Evolutionary conservation across 2,329 filamentous ascomycete genomes (phyloP).

Genomic region (Calonectria pseudoturangicola): DNA sequence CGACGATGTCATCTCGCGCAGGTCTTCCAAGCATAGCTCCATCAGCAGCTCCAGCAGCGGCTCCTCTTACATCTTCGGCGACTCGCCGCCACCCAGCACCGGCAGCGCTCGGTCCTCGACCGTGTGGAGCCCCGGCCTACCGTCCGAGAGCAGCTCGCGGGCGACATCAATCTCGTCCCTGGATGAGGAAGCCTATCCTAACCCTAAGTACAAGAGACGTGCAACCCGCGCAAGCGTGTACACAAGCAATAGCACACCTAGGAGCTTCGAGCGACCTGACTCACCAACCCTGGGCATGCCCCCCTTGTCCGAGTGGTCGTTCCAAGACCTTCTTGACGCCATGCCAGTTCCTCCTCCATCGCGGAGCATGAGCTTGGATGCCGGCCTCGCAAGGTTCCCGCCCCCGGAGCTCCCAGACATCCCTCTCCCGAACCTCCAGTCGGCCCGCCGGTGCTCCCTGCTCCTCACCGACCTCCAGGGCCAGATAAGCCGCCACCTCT

Average conservation of each 20-base stretch:
- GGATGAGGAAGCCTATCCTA: slow-evolving; percentile 46
- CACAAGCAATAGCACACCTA: slow-evolving; percentile 53
- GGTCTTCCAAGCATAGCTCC: slow-evolving; percentile 48
- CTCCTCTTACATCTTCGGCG: slow-evolving; percentile 5
- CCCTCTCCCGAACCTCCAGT: slow-evolving; percentile 56
- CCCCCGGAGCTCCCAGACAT: slow-evolving; percentile 23
- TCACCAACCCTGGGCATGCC: slow-evolving; percentile 75
- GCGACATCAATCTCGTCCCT: slow-evolving; percentile 66
- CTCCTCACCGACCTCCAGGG: slow-evolving; percentile 68
- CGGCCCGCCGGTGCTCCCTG: slow-evolving; percentile 69
- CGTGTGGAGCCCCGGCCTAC: slow-evolving; percentile 43
- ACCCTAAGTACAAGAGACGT: slow-evolving; percentile 58
- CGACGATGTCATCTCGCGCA: slow-evolving; percentile 65
- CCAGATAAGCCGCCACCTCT: slow-evolving; percentile 70
- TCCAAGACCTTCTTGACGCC: slow-evolving; percentile 48
- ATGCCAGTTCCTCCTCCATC: slow-evolving; percentile 33
- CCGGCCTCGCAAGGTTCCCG: slow-evolving; percentile 42
- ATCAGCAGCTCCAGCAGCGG: slow-evolving; percentile 39
- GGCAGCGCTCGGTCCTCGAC: slow-evolving; percentile 62
- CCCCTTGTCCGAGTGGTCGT: slow-evolving; percentile 40
- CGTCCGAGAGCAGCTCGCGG: slow-evolving; percentile 46
- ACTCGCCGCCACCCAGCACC: slow-evolving; percentile 67
- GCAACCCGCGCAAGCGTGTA: slow-evolving; percentile 46
- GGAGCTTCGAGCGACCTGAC: slow-evolving; percentile 74
- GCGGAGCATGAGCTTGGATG: slow-evolving; percentile 9